Conservation (phyloP, 1,139 yeast species). For the Blastobotrys ciferrii region DNA sequence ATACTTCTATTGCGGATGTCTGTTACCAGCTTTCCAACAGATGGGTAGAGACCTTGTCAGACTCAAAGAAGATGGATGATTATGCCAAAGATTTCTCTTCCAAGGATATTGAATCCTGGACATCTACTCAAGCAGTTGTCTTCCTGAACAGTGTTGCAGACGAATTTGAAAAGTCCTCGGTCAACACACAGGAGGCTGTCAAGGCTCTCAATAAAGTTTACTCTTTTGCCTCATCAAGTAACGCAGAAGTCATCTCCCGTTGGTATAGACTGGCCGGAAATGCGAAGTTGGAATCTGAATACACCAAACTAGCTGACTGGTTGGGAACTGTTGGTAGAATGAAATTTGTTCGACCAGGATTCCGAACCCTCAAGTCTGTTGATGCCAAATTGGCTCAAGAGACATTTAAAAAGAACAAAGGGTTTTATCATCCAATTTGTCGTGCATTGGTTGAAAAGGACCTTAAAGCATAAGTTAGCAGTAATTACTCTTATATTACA, state of each 20-base stretch:
- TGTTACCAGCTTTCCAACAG: conserved; percentile 63
- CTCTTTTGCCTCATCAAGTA: conserved; percentile 50
- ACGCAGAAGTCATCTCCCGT: conserved; percentile 80
- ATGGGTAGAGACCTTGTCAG: conserved; percentile 51
- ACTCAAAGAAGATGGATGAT: conserved; percentile 26
- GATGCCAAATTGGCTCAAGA: conserved; percentile 63
- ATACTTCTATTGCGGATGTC: conserved; percentile 71
- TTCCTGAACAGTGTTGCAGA: conserved; percentile 64
- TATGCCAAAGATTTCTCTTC: conserved; percentile 35
- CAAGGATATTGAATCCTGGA: conserved; percentile 54
- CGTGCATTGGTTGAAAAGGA: conserved; percentile 76
- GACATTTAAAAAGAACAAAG: conserved; percentile 59
- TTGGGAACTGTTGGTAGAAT: conserved; percentile 89
- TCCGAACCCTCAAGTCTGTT: conserved; percentile 58
- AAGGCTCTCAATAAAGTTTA: conserved; percentile 48
- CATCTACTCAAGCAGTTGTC: conserved; percentile 74
- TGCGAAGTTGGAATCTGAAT: conserved; percentile 45
- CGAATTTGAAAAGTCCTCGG: conserved; percentile 31
- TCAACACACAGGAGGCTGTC: conserved; percentile 31
- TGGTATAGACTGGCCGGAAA: conserved; percentile 57
- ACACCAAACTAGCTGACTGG: conserved; percentile 68
- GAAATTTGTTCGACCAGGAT: conserved; percentile 92
- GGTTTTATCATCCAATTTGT: conserved; percentile 82
- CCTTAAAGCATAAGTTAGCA: conserved; percentile 33
- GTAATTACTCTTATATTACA: background rate